Percentiles rank a stretch among this genome's conserved stretches.
phyloP scores from a whole-genome alignment of 2,329 filamentous ascomycete species.

The Apiospora kogelbergensis region DNA sequence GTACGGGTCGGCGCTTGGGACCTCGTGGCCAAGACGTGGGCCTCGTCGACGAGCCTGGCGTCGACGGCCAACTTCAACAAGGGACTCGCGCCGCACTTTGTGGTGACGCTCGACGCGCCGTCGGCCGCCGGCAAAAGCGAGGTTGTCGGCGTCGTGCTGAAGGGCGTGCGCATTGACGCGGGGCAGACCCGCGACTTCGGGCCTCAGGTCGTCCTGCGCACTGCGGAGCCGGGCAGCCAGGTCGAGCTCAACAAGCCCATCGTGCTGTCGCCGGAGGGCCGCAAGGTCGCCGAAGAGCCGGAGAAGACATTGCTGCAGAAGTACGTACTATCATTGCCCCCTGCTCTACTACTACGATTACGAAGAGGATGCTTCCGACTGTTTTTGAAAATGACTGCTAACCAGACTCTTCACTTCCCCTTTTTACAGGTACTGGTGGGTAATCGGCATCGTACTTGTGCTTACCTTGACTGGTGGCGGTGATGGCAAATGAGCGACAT shows the following conservation, averaged over 20 bases:
- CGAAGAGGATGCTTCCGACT: too few relatives aligned
- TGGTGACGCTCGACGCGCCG: slow-evolving; percentile 45
- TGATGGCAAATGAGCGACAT: slow-evolving; percentile 44
- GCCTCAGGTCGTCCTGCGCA: slow-evolving; percentile 54
- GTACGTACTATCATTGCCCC: slow-evolving; percentile 42
- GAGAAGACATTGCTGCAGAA: slow-evolving; percentile 69
- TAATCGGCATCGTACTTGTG: slow-evolving; percentile 53
- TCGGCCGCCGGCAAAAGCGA: background rate
- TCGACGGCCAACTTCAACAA: slow-evolving; percentile 59
- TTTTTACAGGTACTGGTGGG: slow-evolving; percentile 63
- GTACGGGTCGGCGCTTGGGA: slow-evolving; percentile 61
- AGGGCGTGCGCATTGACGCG: slow-evolving; percentile 61
- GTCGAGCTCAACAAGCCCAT: slow-evolving; percentile 65
- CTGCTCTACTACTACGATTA: background rate
- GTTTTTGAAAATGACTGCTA: background rate
- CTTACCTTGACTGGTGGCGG: slow-evolving; percentile 54
- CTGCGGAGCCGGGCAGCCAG: slow-evolving; percentile 49
- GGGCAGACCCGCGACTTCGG: slow-evolving; percentile 66
- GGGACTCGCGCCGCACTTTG: slow-evolving; percentile 58
- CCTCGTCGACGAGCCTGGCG: slow-evolving; percentile 55
- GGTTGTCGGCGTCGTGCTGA: slow-evolving; percentile 51
- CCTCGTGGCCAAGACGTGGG: slow-evolving; percentile 45
- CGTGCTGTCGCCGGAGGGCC: slow-evolving; percentile 60
- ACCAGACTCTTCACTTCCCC: slow-evolving; percentile 34
- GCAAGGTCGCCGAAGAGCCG: slow-evolving; percentile 51